Conservation (phyloP, 306 rosid genomes). For the Cyclanthera cordifolia region DNA sequence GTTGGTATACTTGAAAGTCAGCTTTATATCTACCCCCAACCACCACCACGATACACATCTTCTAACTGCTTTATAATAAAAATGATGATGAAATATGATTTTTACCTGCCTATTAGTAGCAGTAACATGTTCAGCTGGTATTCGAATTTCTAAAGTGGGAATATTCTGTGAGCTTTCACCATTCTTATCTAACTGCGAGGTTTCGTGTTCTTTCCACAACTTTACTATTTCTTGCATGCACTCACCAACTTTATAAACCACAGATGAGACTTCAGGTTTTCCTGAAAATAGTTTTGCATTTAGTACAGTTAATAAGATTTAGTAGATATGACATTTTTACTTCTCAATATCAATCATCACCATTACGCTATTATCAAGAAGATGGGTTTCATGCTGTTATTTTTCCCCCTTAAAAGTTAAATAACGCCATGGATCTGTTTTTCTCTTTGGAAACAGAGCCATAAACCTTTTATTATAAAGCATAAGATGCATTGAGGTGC, state of each 20-base stretch:
- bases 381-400: neutral
- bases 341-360: neutral
- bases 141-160: conserved; percentile 80
- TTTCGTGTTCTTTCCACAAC: conserved; percentile 70
- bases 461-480: neutral
- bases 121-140: conserved; percentile 80
- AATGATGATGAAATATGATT: conserved; percentile 7
- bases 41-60: neutral
- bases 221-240: conserved; percentile 87
- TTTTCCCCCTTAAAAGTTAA: neutral
- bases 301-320: neutral
- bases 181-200: conserved; percentile 44
- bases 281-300: conserved; percentile 38
- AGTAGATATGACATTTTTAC: conserved; percentile 5
- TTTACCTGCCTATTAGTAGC: conserved; percentile 93
- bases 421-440: neutral
- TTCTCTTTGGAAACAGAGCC: neutral
- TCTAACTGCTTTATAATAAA: neutral
- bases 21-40: neutral
- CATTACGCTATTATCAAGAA: neutral
- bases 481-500: neutral
- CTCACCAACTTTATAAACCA: conserved; percentile 81
- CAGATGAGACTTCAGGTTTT: conserved; percentile 56
- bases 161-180: conserved; percentile 51
- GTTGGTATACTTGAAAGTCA: neutral